Base-by-base conservation (phyloP, 2,329 filamentous ascomycete genomes). In the Helminthosporium solani region DNA sequence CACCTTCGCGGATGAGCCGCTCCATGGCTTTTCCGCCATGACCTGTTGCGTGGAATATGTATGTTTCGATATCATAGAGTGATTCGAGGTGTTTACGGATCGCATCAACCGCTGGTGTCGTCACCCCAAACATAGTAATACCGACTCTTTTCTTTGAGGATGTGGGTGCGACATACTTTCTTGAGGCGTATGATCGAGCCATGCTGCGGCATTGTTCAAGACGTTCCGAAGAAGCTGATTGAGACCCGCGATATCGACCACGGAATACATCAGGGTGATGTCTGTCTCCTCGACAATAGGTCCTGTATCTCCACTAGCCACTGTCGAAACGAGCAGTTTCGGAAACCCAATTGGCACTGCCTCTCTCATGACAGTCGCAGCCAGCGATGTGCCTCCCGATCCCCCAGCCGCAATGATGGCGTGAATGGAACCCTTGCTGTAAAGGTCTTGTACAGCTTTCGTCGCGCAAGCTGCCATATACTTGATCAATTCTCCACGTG, bases 111-210 rank as follows among this genome's bases (percentile, higher is more conserved):
- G 78, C 80, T 0, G 84, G 83, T 0, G 85, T 88, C 0, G 86
- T 89, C 6, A 88, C 84, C 2, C 86, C 85, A 58, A 88, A 88
- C 85, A 88, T 88, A 2, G 85, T 87, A 19, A 88, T 78, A 0
- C 78, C 85, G 6, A 88, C 72, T 0, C 77, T 71, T 44, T 75
- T 78, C 55, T 74, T 76, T 16, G 30, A 12, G 4, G 19, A 14
- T 11, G 30, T 4, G 3, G 34, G 1, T 4, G 9, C 1, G 11
- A 36, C 19, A 14, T 27, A 14, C 12, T 44, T 34, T 33, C 44
- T 38, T 14, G 48, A 42, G 50, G 43, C 57, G 47, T 81, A 82
- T 0, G 74, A 67, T 1, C 52, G 48, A 0, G 81, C 78, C 76
- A 86, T 85, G 0, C 78, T 84, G 79, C 84, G 0, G 85, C 84